Evolutionary conservation across 345 rosid species (phyloP), one percentile per base, ranked within the genome.

Genomic region (Eucalyptus lansdowneana): DNA sequence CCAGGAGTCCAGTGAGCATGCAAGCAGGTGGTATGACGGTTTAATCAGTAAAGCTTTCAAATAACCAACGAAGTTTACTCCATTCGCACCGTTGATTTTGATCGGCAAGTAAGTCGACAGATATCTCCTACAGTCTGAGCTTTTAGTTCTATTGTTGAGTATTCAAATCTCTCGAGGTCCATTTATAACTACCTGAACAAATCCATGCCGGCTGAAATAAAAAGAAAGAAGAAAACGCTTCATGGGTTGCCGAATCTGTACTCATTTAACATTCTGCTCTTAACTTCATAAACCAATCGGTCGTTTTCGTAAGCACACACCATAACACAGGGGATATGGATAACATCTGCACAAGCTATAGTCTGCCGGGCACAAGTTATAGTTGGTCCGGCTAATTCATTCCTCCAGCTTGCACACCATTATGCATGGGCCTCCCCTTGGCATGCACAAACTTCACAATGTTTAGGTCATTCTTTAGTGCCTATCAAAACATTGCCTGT

Each of bases 1-100:
- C 88, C 92, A 94, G 97, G 91, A 50, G 87, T 92, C 94, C 47
- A 88, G 86, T 11, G 95, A 93, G 89, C 72, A 90, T 62, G 80
- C 91, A 69, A 91, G 92, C 62, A 95, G 97, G 92, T 97, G 99
- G 98, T 93, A 93, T 86, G 94, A 93, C 91, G 97, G 99, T 24
- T 90, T 97, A 86, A 89, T 94, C 86, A 93, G 90, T 45, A 96
- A 93, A 89, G 95, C 89, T 60, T 87, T 87, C 88, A 93, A 62
- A 88, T 96, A 87, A 97, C 95, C 21, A 96, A 94, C 11, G 96
- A 97, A 40, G 96, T 97, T 31, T 97, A 95, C 92, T 94, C 98
- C 29, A 86, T 95, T 92, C 93, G 60, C 86, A 88, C 89, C 37
- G 88, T 94, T 90, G 98, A 95, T 90, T 96, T 96, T 88, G 98